Conservation (phyloP, 306 rosid species). For the Cicer yamashitae region DNA sequence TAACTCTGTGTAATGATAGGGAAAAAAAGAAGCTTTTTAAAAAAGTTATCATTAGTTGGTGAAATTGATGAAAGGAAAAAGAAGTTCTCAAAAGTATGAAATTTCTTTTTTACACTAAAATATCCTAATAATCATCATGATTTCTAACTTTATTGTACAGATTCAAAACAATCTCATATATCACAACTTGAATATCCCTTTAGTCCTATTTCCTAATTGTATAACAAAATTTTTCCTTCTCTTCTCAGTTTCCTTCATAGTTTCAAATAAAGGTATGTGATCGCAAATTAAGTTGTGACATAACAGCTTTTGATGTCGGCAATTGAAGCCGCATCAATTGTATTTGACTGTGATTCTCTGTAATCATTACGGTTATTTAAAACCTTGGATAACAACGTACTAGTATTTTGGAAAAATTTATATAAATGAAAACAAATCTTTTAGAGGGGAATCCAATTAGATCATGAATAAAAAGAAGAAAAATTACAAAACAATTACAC, state of each 20-base stretch:
- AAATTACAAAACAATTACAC: background rate
- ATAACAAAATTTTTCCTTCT: background rate
- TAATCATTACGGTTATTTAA: too few species aligned
- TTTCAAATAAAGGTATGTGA: too few species aligned
- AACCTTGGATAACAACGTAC: too few species aligned
- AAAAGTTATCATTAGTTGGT: slow-evolving; percentile 42
- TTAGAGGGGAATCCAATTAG: slow-evolving; percentile 9
- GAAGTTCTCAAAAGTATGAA: slow-evolving; percentile 46
- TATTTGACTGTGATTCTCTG: too few species aligned
- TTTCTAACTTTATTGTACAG: slow-evolving; percentile 42
- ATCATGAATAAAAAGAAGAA: slow-evolving; percentile 1
- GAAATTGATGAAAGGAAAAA: slow-evolving; percentile 43
- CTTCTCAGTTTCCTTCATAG: background rate
- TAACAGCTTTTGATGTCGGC: too few species aligned
- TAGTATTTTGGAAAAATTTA: background rate
- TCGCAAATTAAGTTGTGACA: too few species aligned
- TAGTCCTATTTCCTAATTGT: background rate
- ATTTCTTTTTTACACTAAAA: background rate
- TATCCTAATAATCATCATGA: slow-evolving; percentile 42
- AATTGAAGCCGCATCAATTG: too few species aligned
- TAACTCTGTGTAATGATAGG: slow-evolving; percentile 36
- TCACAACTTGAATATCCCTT: slow-evolving; percentile 21
- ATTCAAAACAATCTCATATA: slow-evolving; percentile 32
- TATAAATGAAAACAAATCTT: background rate
- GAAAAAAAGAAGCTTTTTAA: slow-evolving; percentile 46